A percentile compares a stretch with the other conserved stretches of the same genome.
Conservation (phyloP, 495 filamentous ascomycete species). For the Entonaema liquescens region DNA sequence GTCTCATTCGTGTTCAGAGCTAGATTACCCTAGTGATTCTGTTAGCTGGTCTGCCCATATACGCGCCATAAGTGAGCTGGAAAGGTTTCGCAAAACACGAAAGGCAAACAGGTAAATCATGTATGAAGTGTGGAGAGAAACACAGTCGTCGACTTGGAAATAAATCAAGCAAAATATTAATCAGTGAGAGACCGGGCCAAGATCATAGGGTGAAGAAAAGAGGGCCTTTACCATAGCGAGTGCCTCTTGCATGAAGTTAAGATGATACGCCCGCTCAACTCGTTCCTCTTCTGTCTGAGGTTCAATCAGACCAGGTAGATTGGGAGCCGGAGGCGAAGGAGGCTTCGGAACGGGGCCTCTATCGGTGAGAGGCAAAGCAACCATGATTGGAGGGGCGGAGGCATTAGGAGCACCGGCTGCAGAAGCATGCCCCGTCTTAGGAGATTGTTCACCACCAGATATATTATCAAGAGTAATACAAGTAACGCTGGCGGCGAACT, state of each 20-base stretch:
- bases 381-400: slow-evolving; percentile 20
- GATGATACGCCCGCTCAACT: slow-evolving; percentile 52
- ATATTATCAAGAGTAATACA: slow-evolving; percentile 31
- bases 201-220: background rate
- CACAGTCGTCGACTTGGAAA: too few relatives aligned
- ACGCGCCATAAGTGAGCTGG: background rate
- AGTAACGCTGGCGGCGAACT: slow-evolving; percentile 10
- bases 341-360: background rate
- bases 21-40: slow-evolving; percentile 68
- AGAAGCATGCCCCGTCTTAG: slow-evolving; percentile 4
- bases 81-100: background rate
- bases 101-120: too few relatives aligned
- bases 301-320: slow-evolving; percentile 42
- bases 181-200: slow-evolving; percentile 1
- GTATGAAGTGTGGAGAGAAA: too few relatives aligned
- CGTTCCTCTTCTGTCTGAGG: slow-evolving; percentile 43
- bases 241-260: slow-evolving; percentile 74
- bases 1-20: slow-evolving; percentile 88
- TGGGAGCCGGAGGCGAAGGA: background rate
- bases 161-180: background rate
- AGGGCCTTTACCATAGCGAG: slow-evolving; percentile 67
- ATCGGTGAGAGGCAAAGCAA: slow-evolving; percentile 30
- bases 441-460: background rate
- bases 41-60: slow-evolving; percentile 25
- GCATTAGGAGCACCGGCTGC: slow-evolving; percentile 17